Evolutionary conservation across 140 eudicot species (phyloP), one percentile per base, ranked within the genome.

Genomic region (Cichorium intybus): DNA sequence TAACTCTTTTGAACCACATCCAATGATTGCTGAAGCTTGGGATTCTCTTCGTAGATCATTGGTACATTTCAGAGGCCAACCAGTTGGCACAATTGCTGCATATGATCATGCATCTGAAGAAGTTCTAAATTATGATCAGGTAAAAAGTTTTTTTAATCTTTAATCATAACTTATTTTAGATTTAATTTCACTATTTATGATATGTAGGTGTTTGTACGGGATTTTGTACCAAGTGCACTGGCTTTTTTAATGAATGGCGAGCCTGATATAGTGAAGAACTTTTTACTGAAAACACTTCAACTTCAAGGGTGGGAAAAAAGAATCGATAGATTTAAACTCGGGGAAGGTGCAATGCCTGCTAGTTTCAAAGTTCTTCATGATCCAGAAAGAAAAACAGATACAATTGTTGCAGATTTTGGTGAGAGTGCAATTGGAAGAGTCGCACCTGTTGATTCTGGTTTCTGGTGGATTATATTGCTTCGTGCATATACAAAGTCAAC

Each of bases 381-480:
- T 37, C 92, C 97, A 8, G 85, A 68, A 63, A 86, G 97, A 28
- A 89, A 90, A 56, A 84, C 94, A 10, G 96, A 90, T 66, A 83
- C 87, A 24, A 77, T 92, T 56, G 81, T 87, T 10, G 96, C 96
- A 2, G 96, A 92, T 83, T 92, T 84, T 68, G 98, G 98, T 52
- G 98, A 83, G 75, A 88, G 96, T 51, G 98, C 98, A 18, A 92
- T 92, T 55, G 98, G 98, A 64, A 77, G 98, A 70, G 96, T 92
- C 26, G 98, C 98, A 16, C 96, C 96, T 7, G 88, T 92, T 65
- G 98, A 92, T 56, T 92, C 98, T 29, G 98, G 98, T 12, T 88
- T 92, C 73, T 92, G 98, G 98, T 92, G 98, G 98, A 92, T 92
- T 47, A 88, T 92, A 72, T 82, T 92, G 73, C 89, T 92, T n/a